Percentiles rank a stretch among this genome's conserved stretches.
Evolutionary conservation across 352 stramenopile genomes (phyloP).

Genomic region (Globisporangium orthogonon): DNA sequence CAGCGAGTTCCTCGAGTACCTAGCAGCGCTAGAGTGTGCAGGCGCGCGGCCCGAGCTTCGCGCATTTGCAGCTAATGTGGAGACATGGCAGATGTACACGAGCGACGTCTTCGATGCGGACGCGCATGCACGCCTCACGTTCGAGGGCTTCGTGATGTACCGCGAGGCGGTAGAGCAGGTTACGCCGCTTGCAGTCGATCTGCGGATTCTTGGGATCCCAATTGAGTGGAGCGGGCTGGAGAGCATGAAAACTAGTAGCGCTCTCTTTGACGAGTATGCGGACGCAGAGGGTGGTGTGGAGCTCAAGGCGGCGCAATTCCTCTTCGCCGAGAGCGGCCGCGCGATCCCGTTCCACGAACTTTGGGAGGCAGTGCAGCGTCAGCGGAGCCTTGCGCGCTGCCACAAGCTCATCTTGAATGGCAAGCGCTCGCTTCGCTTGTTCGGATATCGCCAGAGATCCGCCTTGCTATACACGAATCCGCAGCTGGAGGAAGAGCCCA

Average conservation of each 20-base stretch:
- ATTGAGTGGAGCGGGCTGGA: conserved; percentile 31
- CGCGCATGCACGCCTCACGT: conserved; percentile 29
- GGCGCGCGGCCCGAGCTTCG: conserved; percentile 19
- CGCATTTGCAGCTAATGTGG: conserved; percentile 23
- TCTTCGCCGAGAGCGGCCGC: conserved; percentile 40
- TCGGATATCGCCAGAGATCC: conserved; percentile 61
- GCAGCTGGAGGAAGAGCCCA: conserved; percentile 27
- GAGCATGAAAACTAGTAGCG: conserved; percentile 15
- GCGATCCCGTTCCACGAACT: conserved; percentile 27
- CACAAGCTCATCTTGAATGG: conserved; percentile 29
- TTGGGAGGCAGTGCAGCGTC: conserved; percentile 24
- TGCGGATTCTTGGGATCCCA: conserved; percentile 32
- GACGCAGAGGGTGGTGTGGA: conserved; percentile 24
- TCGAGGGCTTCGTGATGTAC: conserved; percentile 53
- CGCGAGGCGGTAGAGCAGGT: conserved; percentile 41
- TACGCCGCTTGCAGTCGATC: conserved; percentile 29
- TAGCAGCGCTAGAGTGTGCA: conserved; percentile 25
- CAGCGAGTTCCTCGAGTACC: conserved; percentile 57
- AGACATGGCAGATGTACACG: conserved; percentile 68
- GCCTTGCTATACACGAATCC: conserved; percentile 27
- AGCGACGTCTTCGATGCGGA: conserved; percentile 44
- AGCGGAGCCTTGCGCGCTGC: conserved; percentile 34
- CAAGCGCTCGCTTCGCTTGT: conserved; percentile 53
- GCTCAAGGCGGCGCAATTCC: conserved; percentile 34
- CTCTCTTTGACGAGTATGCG: conserved; percentile 45